A percentile compares a stretch with the other conserved stretches of the same genome.
phyloP scores from a whole-genome alignment of 192 early-diverging fungal species.

The Gonapodya prolifera region DNA sequence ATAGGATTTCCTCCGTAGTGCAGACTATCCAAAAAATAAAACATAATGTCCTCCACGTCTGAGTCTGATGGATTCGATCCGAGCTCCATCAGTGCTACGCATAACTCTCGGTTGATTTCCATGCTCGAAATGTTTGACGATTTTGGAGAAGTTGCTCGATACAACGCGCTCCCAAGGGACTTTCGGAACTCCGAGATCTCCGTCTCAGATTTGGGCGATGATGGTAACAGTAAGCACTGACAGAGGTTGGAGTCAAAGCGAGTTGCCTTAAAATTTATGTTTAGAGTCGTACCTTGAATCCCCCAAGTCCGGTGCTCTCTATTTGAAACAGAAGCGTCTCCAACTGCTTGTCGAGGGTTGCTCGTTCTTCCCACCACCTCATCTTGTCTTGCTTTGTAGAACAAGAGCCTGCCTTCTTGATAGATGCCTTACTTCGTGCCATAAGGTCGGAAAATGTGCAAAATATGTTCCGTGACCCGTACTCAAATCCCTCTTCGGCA shows the following conservation, averaged over 20 bases:
- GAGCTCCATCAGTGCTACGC: slow-evolving; percentile 36
- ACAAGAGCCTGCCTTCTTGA: slow-evolving; percentile 31
- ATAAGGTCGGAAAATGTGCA: slow-evolving; percentile 57
- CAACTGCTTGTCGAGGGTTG: slow-evolving; percentile 56
- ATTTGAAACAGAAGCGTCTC: slow-evolving; percentile 46
- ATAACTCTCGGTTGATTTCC: slow-evolving; percentile 40
- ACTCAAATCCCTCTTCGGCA: slow-evolving; percentile 19
- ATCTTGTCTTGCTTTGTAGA: slow-evolving; percentile 48
- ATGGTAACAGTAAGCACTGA: neutral
- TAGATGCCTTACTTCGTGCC: slow-evolving; percentile 50
- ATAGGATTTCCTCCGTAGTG: slow-evolving; percentile 33
- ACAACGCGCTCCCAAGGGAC: neutral
- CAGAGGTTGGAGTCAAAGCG: too few species aligned
- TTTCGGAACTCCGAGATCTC: neutral
- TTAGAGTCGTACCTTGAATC: slow-evolving; percentile 46
- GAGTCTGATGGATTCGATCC: slow-evolving; percentile 32
- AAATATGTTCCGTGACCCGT: slow-evolving; percentile 36
- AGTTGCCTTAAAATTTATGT: too few species aligned
- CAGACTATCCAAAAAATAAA: slow-evolving; percentile 55
- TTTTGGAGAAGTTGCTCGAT: neutral
- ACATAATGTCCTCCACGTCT: slow-evolving; percentile 57
- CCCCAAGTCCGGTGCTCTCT: slow-evolving; percentile 76
- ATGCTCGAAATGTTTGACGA: slow-evolving; percentile 15
- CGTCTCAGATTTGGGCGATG: neutral
- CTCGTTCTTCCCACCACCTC: slow-evolving; percentile 71